A percentile compares a stretch with the other conserved stretches of the same genome.
These are phyloP conservation scores for Phaeosphaeria sp. DNA, from an alignment of 2,329 filamentous ascomycete genomes.

Conservation along the genomic window DNA sequence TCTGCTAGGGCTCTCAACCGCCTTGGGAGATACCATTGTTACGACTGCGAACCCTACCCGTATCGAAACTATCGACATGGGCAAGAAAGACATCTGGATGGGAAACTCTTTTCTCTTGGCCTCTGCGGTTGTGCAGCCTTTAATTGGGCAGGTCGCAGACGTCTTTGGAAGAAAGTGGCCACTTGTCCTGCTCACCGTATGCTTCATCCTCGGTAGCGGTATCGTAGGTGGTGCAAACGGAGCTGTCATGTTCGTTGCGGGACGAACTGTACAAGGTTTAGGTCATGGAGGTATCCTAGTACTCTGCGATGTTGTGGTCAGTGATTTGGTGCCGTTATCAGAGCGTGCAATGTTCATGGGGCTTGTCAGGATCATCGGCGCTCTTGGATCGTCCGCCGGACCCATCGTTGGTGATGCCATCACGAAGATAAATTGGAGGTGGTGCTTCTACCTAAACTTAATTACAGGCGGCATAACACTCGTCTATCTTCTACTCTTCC, in stretches of 20 bases:
- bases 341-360: slow-evolving; percentile 40
- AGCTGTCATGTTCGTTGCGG: slow-evolving; percentile 57
- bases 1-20: too few species aligned
- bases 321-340: slow-evolving; percentile 55
- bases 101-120: not conserved
- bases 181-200: not conserved
- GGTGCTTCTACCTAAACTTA: not conserved
- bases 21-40: too few species aligned
- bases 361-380: too few species aligned
- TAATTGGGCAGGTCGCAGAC: slow-evolving; percentile 17
- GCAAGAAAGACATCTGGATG: not conserved
- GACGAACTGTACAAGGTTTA: slow-evolving; percentile 59
- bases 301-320: slow-evolving; percentile 47
- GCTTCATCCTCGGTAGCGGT: slow-evolving; percentile 60
- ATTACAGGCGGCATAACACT: not conserved
- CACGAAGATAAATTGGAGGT: not conserved
- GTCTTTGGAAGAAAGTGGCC: slow-evolving; percentile 2
- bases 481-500: not conserved
- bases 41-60: too few species aligned
- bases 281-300: slow-evolving; percentile 53
- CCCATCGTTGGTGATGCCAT: not conserved
- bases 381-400: too few species aligned
- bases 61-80: too few species aligned
- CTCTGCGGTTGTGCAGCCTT: slow-evolving; percentile 4
- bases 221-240: slow-evolving; percentile 57